phyloP scores from a whole-genome alignment of 2,329 filamentous ascomycete species.

The Uncinocarpus reesii region DNA sequence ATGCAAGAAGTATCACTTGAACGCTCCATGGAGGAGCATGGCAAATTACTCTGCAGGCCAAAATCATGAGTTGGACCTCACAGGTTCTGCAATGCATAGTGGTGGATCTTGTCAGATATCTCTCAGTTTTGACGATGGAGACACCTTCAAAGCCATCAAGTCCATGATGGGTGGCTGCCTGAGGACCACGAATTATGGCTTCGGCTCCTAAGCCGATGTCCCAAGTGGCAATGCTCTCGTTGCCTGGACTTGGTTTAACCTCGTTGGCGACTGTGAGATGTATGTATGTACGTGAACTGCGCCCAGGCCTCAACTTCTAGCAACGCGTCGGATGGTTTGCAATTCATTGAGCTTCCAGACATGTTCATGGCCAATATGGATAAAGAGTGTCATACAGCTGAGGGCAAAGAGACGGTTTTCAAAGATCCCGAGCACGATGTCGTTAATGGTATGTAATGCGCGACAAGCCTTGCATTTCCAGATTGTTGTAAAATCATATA shows the following conservation, averaged over 20 bases:
- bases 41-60: slow-evolving; percentile 54
- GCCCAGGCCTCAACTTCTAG: slow-evolving; percentile 54
- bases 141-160: slow-evolving; percentile 58
- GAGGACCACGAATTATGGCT: slow-evolving; percentile 47
- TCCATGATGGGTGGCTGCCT: slow-evolving; percentile 52
- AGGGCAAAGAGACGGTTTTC: slow-evolving; percentile 12
- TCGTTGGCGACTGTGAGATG: slow-evolving; percentile 38
- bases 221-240: slow-evolving; percentile 54
- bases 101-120: slow-evolving; percentile 70
- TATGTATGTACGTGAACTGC: slow-evolving; percentile 86
- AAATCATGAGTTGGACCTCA: slow-evolving; percentile 53
- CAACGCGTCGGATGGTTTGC: not conserved
- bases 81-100: slow-evolving; percentile 52
- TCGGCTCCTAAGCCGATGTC: slow-evolving; percentile 57
- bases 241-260: slow-evolving; percentile 70
- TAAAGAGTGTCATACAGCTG: slow-evolving; percentile 9
- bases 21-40: slow-evolving; percentile 43
- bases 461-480: not conserved
- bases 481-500: not conserved
- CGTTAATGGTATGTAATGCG: not conserved
- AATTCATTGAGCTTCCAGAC: slow-evolving; percentile 6
- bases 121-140: slow-evolving; percentile 61
- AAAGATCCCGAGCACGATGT: slow-evolving; percentile 10
- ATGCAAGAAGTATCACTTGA: slow-evolving; percentile 58
- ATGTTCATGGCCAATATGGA: slow-evolving; percentile 15